Percentiles rank a stretch among this genome's conserved stretches.
Evolutionary conservation across 495 filamentous ascomycete species (phyloP).

Genomic region (Lasiosphaeriaceae sp.): DNA sequence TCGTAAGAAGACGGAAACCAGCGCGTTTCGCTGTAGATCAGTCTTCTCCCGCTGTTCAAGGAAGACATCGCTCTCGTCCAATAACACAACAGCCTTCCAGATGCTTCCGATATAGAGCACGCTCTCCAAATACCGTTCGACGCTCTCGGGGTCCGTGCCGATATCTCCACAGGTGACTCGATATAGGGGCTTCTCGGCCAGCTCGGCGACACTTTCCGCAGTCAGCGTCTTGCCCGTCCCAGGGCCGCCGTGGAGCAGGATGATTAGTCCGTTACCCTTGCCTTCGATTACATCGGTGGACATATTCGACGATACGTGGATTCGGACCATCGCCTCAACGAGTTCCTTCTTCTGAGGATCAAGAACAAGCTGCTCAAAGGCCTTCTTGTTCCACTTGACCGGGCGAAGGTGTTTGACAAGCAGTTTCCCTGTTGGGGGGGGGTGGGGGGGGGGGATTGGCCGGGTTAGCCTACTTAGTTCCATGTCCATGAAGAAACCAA

Average conservation of each 20-base stretch:
- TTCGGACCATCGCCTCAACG: constrained; percentile 40
- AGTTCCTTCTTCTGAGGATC: constrained; percentile 44
- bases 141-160: constrained; percentile 36
- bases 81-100: constrained; percentile 35
- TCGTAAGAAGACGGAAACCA: constrained; percentile 50
- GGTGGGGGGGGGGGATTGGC: too few relatives aligned
- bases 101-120: constrained; percentile 43
- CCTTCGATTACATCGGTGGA: constrained; percentile 41
- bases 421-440: too few relatives aligned
- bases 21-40: constrained; percentile 44
- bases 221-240: constrained; percentile 54
- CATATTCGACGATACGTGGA: constrained; percentile 20
- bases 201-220: constrained; percentile 47
- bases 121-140: constrained; percentile 46
- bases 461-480: too few relatives aligned
- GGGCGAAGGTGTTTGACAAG: too few relatives aligned
- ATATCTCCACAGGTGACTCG: constrained; percentile 51
- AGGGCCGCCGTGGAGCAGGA: constrained; percentile 38
- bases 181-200: constrained; percentile 47
- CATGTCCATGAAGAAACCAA: too few relatives aligned
- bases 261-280: constrained; percentile 45
- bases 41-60: constrained; percentile 36
- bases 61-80: constrained; percentile 18
- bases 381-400: constrained; percentile 50
- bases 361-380: constrained; percentile 52